Conservation (phyloP, 495 filamentous ascomycete genomes). For the Coniosporium apollinis region DNA sequence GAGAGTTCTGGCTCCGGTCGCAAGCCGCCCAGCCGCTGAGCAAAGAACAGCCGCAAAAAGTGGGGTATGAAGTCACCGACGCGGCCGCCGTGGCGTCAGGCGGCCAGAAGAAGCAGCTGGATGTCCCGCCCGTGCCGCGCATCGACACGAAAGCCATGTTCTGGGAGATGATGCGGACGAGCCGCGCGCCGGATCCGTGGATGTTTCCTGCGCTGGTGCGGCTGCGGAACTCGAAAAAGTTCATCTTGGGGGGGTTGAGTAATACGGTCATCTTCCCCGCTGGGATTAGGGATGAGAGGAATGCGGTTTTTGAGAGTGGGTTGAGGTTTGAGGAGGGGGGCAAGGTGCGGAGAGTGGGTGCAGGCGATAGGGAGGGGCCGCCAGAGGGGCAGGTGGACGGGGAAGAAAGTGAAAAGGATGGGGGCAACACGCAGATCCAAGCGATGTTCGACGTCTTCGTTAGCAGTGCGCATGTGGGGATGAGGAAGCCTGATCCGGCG, state of each 20-base stretch:
- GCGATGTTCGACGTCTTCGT: constrained; percentile 32
- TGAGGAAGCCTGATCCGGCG: constrained; percentile 69
- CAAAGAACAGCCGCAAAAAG: constrained; percentile 11
- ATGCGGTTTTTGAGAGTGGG: constrained; percentile 5
- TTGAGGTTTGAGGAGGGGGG: too few relatives aligned
- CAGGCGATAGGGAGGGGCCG: too few relatives aligned
- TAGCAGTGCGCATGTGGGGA: constrained; percentile 65
- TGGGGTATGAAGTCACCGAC: constrained; percentile 9
- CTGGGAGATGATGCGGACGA: constrained; percentile 77
- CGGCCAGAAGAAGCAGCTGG: too few relatives aligned
- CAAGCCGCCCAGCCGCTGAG: constrained; percentile 17
- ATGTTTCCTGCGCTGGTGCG: constrained; percentile 73
- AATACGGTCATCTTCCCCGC: constrained; percentile 77
- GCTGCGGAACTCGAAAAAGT: constrained; percentile 43
- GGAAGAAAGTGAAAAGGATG: too few relatives aligned
- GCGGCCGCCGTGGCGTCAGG: neutral
- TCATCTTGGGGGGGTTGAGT: constrained; percentile 64
- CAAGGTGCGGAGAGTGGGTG: too few relatives aligned
- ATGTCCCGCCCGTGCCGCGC: constrained; percentile 47
- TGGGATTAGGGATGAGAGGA: constrained; percentile 21
- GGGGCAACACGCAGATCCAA: too few relatives aligned
- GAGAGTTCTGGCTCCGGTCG: constrained; percentile 41
- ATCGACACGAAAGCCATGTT: constrained; percentile 73
- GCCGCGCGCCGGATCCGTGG: constrained; percentile 57
- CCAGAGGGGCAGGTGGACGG: too few relatives aligned